Percentiles rank a stretch among this genome's conserved stretches.
Evolutionary conservation across 2,329 filamentous ascomycete genomes (phyloP).

Genomic region (Aspergillus versicolor): DNA sequence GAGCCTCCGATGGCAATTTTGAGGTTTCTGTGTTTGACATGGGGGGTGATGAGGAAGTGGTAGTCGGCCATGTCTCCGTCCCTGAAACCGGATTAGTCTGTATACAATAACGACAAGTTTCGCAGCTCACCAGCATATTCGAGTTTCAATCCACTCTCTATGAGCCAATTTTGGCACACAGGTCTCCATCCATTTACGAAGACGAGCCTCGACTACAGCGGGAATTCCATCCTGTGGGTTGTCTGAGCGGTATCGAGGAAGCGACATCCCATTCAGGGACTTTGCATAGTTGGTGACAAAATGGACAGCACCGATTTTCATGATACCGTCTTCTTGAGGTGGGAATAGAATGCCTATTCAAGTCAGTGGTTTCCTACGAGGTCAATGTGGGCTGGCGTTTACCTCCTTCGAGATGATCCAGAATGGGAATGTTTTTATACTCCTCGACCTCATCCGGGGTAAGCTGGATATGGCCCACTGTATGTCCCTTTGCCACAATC

Average conservation of each 20-base stretch:
- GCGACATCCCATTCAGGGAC: background rate
- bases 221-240: slow-evolving; percentile 1
- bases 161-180: background rate
- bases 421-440: slow-evolving; percentile 38
- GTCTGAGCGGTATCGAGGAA: slow-evolving; percentile 6
- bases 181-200: slow-evolving; percentile 3
- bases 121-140: background rate
- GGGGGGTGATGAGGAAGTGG: background rate
- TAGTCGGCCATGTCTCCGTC: slow-evolving; percentile 12
- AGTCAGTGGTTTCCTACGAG: background rate
- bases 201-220: background rate
- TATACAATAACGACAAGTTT: background rate
- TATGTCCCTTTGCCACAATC: slow-evolving; percentile 5
- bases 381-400: background rate
- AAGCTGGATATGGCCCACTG: slow-evolving; percentile 29
- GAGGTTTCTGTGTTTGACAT: background rate
- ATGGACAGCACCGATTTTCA: slow-evolving; percentile 5
- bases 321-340: slow-evolving; percentile 19
- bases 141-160: background rate
- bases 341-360: slow-evolving; percentile 29
- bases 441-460: slow-evolving; percentile 26
- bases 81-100: background rate
- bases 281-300: slow-evolving; percentile 8
- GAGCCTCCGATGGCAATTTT: background rate
- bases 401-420: slow-evolving; percentile 27